Evolutionary conservation across 2,329 filamentous ascomycete species (phyloP).

Genomic region (Fusarium nurragi): DNA sequence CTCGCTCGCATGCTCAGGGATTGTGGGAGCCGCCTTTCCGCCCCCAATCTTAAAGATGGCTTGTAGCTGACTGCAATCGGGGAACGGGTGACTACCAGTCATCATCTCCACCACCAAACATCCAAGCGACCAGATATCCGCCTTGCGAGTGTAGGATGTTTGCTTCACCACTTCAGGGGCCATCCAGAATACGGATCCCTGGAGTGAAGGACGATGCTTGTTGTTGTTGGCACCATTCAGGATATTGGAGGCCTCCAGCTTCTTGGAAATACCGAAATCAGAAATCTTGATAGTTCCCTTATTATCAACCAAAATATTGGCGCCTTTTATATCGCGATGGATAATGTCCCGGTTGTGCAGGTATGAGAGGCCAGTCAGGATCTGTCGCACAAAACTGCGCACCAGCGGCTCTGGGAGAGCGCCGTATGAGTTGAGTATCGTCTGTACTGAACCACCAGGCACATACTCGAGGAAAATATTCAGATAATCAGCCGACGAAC

Average conservation of each 20-base stretch:
- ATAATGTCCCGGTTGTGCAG: constrained; percentile 96
- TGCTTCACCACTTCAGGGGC: constrained; percentile 98
- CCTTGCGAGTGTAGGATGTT: constrained; percentile 97
- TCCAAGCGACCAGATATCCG: constrained; percentile 97
- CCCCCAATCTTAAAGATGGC: constrained; percentile 99
- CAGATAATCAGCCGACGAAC: constrained; percentile 87
- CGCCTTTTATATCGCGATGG: constrained; percentile 98
- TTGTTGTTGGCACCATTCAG: constrained; percentile 74
- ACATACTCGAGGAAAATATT: constrained; percentile 99
- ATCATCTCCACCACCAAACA: constrained; percentile 99
- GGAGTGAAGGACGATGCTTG: constrained; percentile 80
- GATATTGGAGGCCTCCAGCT: constrained; percentile 90
- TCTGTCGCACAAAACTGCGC: constrained; percentile 96
- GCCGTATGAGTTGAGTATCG: constrained; percentile 98
- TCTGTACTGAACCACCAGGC: constrained; percentile 94
- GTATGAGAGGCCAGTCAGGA: constrained; percentile 90
- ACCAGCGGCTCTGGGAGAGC: constrained; percentile 93
- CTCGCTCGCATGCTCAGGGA: constrained; percentile 85
- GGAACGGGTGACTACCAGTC: constrained; percentile 95
- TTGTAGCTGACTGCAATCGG: constrained; percentile 95
- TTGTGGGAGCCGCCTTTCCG: constrained; percentile 84
- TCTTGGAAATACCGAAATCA: constrained; percentile 98
- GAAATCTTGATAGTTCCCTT: constrained; percentile 99
- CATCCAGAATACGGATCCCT: constrained; percentile 99
- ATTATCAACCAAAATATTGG: constrained; percentile 98